Conservation (phyloP, 352 stramenopile genomes). For the Thalassiosira mediterranea region DNA sequence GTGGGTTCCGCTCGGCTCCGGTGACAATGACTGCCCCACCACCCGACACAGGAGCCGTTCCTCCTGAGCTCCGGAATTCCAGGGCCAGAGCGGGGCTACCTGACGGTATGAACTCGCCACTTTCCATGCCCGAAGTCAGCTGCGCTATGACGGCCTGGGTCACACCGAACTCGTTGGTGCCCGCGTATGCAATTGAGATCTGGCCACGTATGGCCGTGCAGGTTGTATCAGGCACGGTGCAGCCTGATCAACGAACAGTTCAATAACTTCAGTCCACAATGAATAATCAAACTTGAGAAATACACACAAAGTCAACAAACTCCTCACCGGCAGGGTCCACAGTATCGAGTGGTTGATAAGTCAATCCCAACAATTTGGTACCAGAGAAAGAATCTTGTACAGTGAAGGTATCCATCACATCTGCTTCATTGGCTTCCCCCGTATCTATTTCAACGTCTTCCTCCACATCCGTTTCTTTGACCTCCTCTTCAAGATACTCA, state of each 20-base stretch:
- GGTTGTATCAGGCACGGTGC: constrained; percentile 12
- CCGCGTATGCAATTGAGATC: constrained; percentile 39
- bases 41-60: not conserved
- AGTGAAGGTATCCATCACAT: not conserved
- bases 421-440: not conserved
- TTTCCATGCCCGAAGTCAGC: constrained; percentile 26
- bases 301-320: too few relatives aligned
- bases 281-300: too few relatives aligned
- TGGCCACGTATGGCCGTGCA: constrained; percentile 37
- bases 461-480: not conserved
- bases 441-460: constrained; percentile 5
- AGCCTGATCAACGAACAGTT: too few relatives aligned
- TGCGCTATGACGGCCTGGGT: constrained; percentile 13
- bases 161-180: constrained; percentile 44
- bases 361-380: constrained; percentile 44
- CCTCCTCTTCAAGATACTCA: not conserved
- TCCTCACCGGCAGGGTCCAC: constrained; percentile 35
- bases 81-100: constrained; percentile 21
- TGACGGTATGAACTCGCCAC: constrained; percentile 17
- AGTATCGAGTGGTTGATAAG: constrained; percentile 33
- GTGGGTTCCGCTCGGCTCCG: constrained; percentile 9
- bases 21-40: constrained; percentile 27
- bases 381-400: not conserved
- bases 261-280: too few relatives aligned
- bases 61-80: constrained; percentile 19